phyloP scores from a whole-genome alignment of 2,329 filamentous ascomycete genomes.

The Blastomyces parvus region DNA sequence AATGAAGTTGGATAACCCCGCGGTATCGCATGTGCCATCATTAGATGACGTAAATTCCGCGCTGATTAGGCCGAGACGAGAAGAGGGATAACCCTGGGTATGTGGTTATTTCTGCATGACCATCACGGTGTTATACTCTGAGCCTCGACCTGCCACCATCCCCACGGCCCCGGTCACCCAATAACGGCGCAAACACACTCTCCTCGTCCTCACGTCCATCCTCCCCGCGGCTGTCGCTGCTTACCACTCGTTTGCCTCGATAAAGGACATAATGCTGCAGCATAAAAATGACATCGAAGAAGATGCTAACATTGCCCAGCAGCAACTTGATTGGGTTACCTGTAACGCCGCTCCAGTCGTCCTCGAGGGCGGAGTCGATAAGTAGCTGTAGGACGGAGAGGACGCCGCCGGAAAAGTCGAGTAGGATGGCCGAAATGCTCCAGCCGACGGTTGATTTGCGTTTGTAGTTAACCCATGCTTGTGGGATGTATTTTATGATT shows the following conservation, averaged over 20 bases:
- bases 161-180: not conserved
- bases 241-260: slow-evolving; percentile 21
- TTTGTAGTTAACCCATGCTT: slow-evolving; percentile 71
- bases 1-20: not conserved
- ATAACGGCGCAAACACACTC: not conserved
- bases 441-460: slow-evolving; percentile 80
- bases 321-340: slow-evolving; percentile 88
- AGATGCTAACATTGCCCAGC: slow-evolving; percentile 72
- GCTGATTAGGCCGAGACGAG: not conserved
- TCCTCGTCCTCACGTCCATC: slow-evolving; percentile 2
- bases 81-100: not conserved
- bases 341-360: slow-evolving; percentile 81
- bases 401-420: slow-evolving; percentile 73
- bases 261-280: slow-evolving; percentile 83
- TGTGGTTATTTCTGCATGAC: not conserved
- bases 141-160: not conserved
- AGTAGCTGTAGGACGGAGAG: slow-evolving; percentile 72
- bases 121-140: not conserved
- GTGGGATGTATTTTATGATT: slow-evolving; percentile 85
- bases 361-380: slow-evolving; percentile 74
- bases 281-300: slow-evolving; percentile 82
- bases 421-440: slow-evolving; percentile 73
- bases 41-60: not conserved
- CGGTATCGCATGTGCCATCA: not conserved
- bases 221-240: not conserved